Evolutionary conservation across 345 rosid genomes (phyloP), one percentile per base, ranked within the genome.

Genomic region (Turnera subulata): DNA sequence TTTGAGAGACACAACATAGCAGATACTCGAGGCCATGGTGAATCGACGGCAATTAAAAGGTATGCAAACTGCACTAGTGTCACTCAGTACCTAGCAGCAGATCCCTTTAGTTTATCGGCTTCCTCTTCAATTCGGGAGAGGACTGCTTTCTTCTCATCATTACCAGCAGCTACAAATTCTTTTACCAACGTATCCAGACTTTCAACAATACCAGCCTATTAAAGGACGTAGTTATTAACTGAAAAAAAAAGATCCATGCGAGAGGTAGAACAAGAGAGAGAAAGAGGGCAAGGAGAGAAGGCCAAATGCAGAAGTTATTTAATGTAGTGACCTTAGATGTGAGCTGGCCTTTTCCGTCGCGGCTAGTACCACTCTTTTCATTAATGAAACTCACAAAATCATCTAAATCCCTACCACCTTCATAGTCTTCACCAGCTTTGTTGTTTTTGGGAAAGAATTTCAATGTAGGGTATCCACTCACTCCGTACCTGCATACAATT

Each of bases 361-460:
- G 88, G 64, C 87, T 85, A 38, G 95, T 82, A 50, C 95, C 91
- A 72, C 65, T 62, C 68, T 81, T 93, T 56, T 84, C 97, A 47
- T 94, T 94, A 62, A 94, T 81, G 77, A 90, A 88, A 71, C 40
- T 72, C 20, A 90, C 97, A 64, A 94, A 90, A 73, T 88, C 96
- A 26, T 84, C 97, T 42, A 94, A 61, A 64, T 88, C 96, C 74
- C 97, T 80, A 39, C 96, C 96, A 13, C 92, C 97, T 3, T 82
- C 95, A 50, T 90, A 94, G 12, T 89, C 96, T 66, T 88, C 92
- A 50, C 99, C 99, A 33, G 77, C 97, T 82, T 88, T 90, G 81
- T 90, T 90, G 74, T 81, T 73, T 67, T 80, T 85, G 10, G 99
- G 95, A 63, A 94, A 94, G 73, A 88, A 90, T 61, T 87, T 94